These are phyloP conservation scores for Fusarium napiforme DNA, from an alignment of 2,329 filamentous ascomycete genomes.

Conservation along the genomic window DNA sequence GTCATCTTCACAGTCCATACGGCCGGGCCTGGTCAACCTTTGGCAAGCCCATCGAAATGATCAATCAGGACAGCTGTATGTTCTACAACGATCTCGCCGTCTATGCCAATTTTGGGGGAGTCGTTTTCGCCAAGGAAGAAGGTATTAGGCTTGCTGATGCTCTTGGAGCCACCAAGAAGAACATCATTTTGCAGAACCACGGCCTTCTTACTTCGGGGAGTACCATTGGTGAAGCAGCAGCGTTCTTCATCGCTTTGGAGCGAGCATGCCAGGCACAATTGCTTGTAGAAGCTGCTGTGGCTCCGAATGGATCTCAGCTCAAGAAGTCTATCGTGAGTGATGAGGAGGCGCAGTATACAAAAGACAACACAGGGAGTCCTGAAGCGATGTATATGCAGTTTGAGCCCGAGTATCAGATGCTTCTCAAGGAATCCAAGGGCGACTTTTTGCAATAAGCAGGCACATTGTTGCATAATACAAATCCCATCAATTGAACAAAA, in stretches of 20 bases:
- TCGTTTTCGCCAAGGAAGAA: constrained; percentile 69
- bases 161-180: constrained; percentile 67
- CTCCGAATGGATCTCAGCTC: constrained; percentile 42
- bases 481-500: not conserved
- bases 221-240: constrained; percentile 78
- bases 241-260: constrained; percentile 74
- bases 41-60: constrained; percentile 71
- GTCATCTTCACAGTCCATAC: constrained; percentile 71
- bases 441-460: constrained; percentile 29
- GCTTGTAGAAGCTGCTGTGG: constrained; percentile 68
- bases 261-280: constrained; percentile 75
- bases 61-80: constrained; percentile 73
- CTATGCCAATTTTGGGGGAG: constrained; percentile 64
- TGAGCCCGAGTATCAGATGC: constrained; percentile 38
- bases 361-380: constrained; percentile 37
- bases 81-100: constrained; percentile 72
- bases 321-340: constrained; percentile 53
- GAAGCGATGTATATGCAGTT: constrained; percentile 44
- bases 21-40: constrained; percentile 76
- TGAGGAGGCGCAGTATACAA: constrained; percentile 53
- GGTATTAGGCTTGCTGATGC: constrained; percentile 70
- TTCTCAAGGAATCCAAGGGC: constrained; percentile 26
- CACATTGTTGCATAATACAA: too few relatives aligned
- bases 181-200: constrained; percentile 74
- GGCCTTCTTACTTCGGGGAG: constrained; percentile 73